phyloP scores from a whole-genome alignment of 1,284 basidiomycete species.

The Puccinia hordei region DNA sequence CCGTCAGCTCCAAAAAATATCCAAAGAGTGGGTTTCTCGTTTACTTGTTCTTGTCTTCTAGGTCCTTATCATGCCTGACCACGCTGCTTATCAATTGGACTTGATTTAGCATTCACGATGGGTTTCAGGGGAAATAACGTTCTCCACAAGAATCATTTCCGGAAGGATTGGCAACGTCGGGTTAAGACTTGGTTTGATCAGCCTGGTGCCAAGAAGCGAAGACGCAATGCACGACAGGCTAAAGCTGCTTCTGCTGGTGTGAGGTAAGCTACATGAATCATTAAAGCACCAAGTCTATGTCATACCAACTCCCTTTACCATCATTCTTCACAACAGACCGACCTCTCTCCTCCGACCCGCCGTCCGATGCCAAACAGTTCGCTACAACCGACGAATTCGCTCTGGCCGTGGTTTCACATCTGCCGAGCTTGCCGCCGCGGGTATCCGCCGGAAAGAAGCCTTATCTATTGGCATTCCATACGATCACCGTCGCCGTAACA shows the following conservation, averaged over 20 bases:
- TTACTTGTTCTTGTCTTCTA: neutral
- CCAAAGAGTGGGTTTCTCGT: too few relatives aligned
- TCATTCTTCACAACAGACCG: slow-evolving; percentile 64
- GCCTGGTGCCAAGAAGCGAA: slow-evolving; percentile 94
- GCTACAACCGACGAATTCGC: slow-evolving; percentile 98
- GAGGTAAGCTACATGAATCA: slow-evolving; percentile 58
- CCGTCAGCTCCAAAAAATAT: too few relatives aligned
- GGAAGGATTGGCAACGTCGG: slow-evolving; percentile 88
- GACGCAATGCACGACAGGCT: slow-evolving; percentile 86
- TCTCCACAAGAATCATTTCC: slow-evolving; percentile 93
- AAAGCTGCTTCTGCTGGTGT: slow-evolving; percentile 92
- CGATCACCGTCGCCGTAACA: slow-evolving; percentile 94
- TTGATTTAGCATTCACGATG: slow-evolving; percentile 49
- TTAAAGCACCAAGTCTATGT: neutral
- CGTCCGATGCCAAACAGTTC: slow-evolving; percentile 92
- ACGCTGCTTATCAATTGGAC: neutral
- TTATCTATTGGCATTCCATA: slow-evolving; percentile 90
- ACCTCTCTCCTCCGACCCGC: slow-evolving; percentile 90
- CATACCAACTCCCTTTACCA: neutral
- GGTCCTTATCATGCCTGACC: neutral
- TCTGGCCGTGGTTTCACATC: slow-evolving; percentile 96
- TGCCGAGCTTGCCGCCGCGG: slow-evolving; percentile 93
- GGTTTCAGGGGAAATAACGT: slow-evolving; percentile 63
- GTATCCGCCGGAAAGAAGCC: slow-evolving; percentile 91
- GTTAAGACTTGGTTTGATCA: slow-evolving; percentile 99